Conservation (phyloP, 352 stramenopile genomes). For the Phytophthora litchii region DNA sequence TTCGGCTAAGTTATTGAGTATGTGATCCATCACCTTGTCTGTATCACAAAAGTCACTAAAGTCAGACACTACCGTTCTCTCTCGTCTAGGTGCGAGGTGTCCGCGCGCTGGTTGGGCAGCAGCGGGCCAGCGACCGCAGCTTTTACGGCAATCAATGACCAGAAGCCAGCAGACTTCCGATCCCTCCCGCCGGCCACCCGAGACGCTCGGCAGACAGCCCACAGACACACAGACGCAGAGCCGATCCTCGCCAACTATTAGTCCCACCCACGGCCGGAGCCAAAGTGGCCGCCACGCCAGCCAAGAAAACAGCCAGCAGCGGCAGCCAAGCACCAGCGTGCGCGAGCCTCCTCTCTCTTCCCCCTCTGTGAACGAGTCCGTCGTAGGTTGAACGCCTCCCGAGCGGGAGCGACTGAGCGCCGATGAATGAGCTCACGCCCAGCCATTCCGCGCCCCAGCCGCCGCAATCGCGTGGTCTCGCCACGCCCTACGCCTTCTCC, state of each 20-base stretch:
- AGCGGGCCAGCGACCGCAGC: slow-evolving; percentile 27
- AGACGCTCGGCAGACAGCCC: slow-evolving; percentile 37
- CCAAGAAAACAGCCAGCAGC: slow-evolving; percentile 38
- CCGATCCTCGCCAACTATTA: slow-evolving; percentile 48
- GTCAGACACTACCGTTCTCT: slow-evolving; percentile 9
- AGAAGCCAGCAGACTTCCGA: slow-evolving; percentile 38
- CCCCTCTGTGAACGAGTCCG: neutral
- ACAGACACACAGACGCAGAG: slow-evolving; percentile 35
- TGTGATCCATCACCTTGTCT: slow-evolving; percentile 2
- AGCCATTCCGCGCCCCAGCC: slow-evolving; percentile 28
- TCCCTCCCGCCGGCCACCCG: slow-evolving; percentile 31
- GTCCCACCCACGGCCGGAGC: slow-evolving; percentile 40
- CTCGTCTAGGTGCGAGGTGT: slow-evolving; percentile 32
- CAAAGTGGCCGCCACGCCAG: slow-evolving; percentile 33
- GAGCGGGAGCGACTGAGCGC: slow-evolving; percentile 26
- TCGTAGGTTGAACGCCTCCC: slow-evolving; percentile 9
- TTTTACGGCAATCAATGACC: slow-evolving; percentile 46
- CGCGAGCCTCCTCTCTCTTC: slow-evolving; percentile 9
- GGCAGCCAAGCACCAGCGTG: slow-evolving; percentile 6
- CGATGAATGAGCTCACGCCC: slow-evolving; percentile 52
- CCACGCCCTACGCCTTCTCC: slow-evolving; percentile 28
- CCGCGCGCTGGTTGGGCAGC: slow-evolving; percentile 31
- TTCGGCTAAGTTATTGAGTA: slow-evolving; percentile 19
- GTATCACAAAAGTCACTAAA: slow-evolving; percentile 10
- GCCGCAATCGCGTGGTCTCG: slow-evolving; percentile 30